Base-by-base conservation (phyloP, 768 basidiomycete species). In the Myochromella boudieri region DNA sequence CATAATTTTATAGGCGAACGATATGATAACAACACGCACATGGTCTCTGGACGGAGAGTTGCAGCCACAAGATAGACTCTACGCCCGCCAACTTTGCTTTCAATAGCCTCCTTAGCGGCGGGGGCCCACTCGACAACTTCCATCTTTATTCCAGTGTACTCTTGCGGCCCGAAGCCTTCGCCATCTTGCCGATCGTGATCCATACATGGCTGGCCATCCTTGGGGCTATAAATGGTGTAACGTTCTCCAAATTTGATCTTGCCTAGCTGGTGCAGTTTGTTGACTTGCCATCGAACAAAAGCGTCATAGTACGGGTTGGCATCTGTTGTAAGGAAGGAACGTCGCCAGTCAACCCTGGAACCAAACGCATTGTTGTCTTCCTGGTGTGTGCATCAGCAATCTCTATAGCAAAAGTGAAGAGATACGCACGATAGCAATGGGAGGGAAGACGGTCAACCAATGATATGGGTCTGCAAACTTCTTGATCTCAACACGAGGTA, bases 151-250 rank as follows among this genome's bases (percentile, higher is more conserved):
- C 75, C 87, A 15, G 95, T 91, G 69, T 98, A 98, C 62, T 98
- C 95, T 60, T 95, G 92, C 3, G 97, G 97, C 5, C 91, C 92
- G 45, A 93, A 73, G 37, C 87, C 95, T 68, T 99, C 97, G 32
- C 97, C 97, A 49, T 92, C 91, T 42, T 84, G 80, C 47, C 97
- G 87, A 66, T 99, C 97, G 70, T 99, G 97, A 68, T 99, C 97
- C 97, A 99, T 98, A 62, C 97, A 99, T 0, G 97, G 95, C 62
- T 98, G 97, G 2, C 94, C 95, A 57, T 99, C 97, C 67, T 97
- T 97, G 2, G 94, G 93, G 54, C 91, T 95, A 77, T 97, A 99
- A 61, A 99, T 91, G 11, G 97, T 99, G 67, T 97, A 95, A 34
- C 97, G 85, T 68, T 97, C 90, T 39, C 97, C 97, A 61, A 97